Base-by-base conservation (phyloP, 352 stramenopile species). In the Globisporangium takayamanum region DNA sequence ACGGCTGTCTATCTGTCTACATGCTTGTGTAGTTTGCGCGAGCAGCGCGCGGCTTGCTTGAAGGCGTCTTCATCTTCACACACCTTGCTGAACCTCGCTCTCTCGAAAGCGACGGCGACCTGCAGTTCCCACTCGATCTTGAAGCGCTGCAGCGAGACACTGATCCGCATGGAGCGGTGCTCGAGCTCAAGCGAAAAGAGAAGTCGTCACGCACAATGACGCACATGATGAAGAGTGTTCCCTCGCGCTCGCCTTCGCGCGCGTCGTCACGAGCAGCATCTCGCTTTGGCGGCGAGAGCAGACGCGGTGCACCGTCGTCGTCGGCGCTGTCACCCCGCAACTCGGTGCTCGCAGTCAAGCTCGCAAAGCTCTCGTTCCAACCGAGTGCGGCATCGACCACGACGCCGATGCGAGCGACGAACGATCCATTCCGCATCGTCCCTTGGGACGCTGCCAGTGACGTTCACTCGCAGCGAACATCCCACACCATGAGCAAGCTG, bases 221-320 rank as follows among this genome's bases (percentile, higher is more conserved):
- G 10, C 33, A 62, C 26, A 55, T 47, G 33, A 42, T 42, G 18
- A 66, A 52, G n/a, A 66, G 54, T 22, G 22, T 22, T 22, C 22
- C 22, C 22, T 22, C 22, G 1, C 42, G 72, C 30, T 55, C 69
- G 10, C 53, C 51, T 16, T 78, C 69, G 41, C 64, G 64, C n/a
- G 60, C 68, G 6, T 76, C 72, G 5, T 77, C 72, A n/a, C 62
- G 55, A 1, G 60, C 63, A 8, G 59, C 67, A 16, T 78, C 71
- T 41, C 73, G 63, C 11, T 59, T 76, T 45, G 72, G 60, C 16
- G 67, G 59, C 0, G 52, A 57, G 2, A 63, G 55, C 11, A 5
- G 30, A 36, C 30, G 30, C 30, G 30, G 30, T 36, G 30, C 30
- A 36, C 30, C 30, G 30, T 36, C 53, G 52, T 53, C 56, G 2